These are phyloP conservation scores for Emydomyces testavorans DNA, from an alignment of 2,329 filamentous ascomycete species.

Conservation along the genomic window DNA sequence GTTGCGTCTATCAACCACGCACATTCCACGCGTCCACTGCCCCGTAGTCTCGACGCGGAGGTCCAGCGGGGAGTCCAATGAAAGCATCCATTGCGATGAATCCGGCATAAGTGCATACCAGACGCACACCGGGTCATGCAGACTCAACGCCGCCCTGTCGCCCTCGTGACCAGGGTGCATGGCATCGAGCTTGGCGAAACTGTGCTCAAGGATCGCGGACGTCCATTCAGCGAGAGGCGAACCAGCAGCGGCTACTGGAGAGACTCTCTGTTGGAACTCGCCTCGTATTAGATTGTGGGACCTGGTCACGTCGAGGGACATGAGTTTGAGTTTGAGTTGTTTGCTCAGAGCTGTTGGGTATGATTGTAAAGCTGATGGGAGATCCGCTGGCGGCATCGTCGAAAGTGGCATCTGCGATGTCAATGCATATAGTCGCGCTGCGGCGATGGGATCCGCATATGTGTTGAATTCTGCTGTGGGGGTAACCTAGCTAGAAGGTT, in stretches of 20 bases:
- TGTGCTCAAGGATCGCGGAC: conserved; percentile 57
- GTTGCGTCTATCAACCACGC: conserved; percentile 63
- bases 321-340: conserved; percentile 55
- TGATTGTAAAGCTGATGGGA: conserved; percentile 34
- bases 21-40: conserved; percentile 92
- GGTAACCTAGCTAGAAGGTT: conserved; percentile 37
- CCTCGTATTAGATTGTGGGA: conserved; percentile 53
- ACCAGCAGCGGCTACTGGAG: conserved; percentile 46
- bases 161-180: conserved; percentile 46
- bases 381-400: conserved; percentile 60
- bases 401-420: conserved; percentile 61
- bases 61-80: conserved; percentile 55
- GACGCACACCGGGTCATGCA: conserved; percentile 68
- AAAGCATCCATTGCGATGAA: conserved; percentile 31
- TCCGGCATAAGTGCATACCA: conserved; percentile 59
- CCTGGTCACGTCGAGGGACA: conserved; percentile 67
- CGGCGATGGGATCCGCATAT: conserved; percentile 72
- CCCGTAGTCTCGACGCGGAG: conserved; percentile 79
- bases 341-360: conserved; percentile 56
- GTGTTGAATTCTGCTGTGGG: conserved; percentile 92
- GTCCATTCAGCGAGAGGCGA: conserved; percentile 67
- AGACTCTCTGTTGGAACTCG: conserved; percentile 48
- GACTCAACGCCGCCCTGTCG: conserved; percentile 45
- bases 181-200: conserved; percentile 55
- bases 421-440: conserved; percentile 64